These are phyloP conservation scores for Clarireedia sp. DNA, from an alignment of 2,329 filamentous ascomycete species.

Conservation along the genomic window DNA sequence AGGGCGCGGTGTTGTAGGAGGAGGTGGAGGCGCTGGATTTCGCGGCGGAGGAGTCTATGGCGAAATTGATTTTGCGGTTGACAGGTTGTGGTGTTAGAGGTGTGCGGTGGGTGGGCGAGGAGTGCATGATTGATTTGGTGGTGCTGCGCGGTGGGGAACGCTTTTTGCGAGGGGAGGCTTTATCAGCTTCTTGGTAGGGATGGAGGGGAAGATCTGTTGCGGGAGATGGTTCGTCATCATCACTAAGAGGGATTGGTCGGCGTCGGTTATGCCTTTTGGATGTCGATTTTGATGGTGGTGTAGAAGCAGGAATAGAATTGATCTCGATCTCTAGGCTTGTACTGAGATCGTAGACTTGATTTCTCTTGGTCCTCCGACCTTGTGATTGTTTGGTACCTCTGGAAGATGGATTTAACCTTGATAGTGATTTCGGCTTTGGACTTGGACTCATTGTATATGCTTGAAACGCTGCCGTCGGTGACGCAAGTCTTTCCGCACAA, in stretches of 20 bases:
- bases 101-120: not conserved
- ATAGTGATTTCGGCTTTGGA: not conserved
- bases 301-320: not conserved
- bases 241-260: not conserved
- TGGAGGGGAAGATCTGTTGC: too few relatives aligned
- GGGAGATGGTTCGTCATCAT: not conserved
- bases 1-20: slow-evolving; percentile 6
- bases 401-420: not conserved
- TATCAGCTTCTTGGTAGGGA: too few relatives aligned
- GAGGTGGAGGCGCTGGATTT: slow-evolving; percentile 1
- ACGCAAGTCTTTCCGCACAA: not conserved
- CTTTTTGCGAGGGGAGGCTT: not conserved
- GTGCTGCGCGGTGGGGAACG: not conserved
- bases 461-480: not conserved
- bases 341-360: too few relatives aligned
- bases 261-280: not conserved
- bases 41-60: not conserved
- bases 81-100: not conserved
- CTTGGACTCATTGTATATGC: not conserved
- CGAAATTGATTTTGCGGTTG: slow-evolving; percentile 5
- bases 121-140: not conserved
- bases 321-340: too few relatives aligned
- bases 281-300: not conserved
- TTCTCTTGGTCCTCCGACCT: too few relatives aligned
- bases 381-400: too few relatives aligned